phyloP scores from a whole-genome alignment of 345 rosid species.

The Eutrema heterophyllum region DNA sequence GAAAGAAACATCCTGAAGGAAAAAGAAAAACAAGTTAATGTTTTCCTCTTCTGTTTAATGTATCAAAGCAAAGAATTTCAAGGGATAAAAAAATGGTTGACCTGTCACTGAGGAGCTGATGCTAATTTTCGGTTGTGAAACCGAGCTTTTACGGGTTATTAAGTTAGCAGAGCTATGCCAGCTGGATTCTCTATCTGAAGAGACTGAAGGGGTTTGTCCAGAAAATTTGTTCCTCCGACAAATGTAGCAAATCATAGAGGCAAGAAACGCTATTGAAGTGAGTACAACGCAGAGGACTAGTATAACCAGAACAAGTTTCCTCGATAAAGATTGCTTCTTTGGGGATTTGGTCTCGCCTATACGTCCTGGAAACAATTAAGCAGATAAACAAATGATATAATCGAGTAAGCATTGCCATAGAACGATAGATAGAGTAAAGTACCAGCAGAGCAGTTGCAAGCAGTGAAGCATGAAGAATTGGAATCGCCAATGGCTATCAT shows the following conservation, averaged over 20 bases:
- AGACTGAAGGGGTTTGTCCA: slow-evolving; percentile 42
- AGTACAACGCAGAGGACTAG: slow-evolving; percentile 54
- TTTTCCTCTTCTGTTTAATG: background rate
- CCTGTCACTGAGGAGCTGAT: slow-evolving; percentile 37
- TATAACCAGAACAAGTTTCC: slow-evolving; percentile 50
- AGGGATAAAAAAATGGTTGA: background rate
- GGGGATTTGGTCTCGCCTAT: slow-evolving; percentile 30
- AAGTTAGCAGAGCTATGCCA: slow-evolving; percentile 77
- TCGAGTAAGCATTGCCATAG: background rate
- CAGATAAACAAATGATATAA: background rate
- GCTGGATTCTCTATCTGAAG: slow-evolving; percentile 68
- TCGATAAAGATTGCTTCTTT: slow-evolving; percentile 41
- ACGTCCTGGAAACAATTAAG: slow-evolving; percentile 44
- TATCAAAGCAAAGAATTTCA: background rate
- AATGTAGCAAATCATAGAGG: slow-evolving; percentile 54
- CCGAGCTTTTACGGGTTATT: slow-evolving; percentile 48
- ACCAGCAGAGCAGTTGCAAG: slow-evolving; percentile 95
- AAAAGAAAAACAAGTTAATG: background rate
- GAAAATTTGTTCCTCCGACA: slow-evolving; percentile 44
- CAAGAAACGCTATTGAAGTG: slow-evolving; percentile 64
- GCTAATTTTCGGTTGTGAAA: slow-evolving; percentile 36
- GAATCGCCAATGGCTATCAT: slow-evolving; percentile 41
- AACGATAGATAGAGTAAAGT: slow-evolving; percentile 12
- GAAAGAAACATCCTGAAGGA: slow-evolving; percentile 61
- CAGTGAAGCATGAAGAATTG: slow-evolving; percentile 58